Evolutionary conservation across 2,329 filamentous ascomycete species (phyloP), one percentile per base, ranked within the genome.

Genomic region (Mariannaea sp.): DNA sequence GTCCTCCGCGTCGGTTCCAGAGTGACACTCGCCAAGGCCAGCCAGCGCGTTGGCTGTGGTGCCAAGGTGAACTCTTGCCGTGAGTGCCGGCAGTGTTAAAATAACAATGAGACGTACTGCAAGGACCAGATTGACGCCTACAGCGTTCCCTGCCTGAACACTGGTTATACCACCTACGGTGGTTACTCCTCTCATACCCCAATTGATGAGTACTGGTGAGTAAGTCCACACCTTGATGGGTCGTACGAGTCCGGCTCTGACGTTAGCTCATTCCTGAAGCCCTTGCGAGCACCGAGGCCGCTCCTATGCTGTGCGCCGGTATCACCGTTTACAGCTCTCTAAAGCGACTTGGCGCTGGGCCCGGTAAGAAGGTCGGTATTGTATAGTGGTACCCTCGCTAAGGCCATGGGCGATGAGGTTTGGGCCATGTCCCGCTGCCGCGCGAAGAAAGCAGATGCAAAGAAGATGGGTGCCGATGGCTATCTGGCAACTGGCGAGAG

Each of bases 241-340:
- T n/a, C n/a, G n/a, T n/a, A n/a, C n/a, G n/a, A n/a, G n/a, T n/a
- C n/a, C n/a, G n/a, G n/a, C n/a, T n/a, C n/a, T n/a, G n/a, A n/a
- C n/a, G n/a, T n/a, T n/a, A n/a, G n/a, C n/a, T n/a, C n/a, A 72
- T 75, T 19, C 72, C 72, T 7, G 71, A 74, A 6, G 61, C 55
- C 10, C 53, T 76, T n/a, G n/a, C 8, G 51, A 61, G 17, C n/a
- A 65, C 65, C 2, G 70, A 69, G 24, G 69, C 70, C 7, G 73
- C 85, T 14, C 84, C 85, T 2, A 82, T 88, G 79, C 74, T 89
- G 26, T 88, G 86, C 61, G 86, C 79, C 20, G 86, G 86, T 6
- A 77, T 88, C 26, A 89, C 86, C 0, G 75, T 83, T 3, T 89
- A 77, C 64, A 74, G 76, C 8, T 86, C 86, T 1, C 66, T 89